phyloP scores from a whole-genome alignment of 768 basidiomycete species.

The Coprinopsis cinerea region DNA sequence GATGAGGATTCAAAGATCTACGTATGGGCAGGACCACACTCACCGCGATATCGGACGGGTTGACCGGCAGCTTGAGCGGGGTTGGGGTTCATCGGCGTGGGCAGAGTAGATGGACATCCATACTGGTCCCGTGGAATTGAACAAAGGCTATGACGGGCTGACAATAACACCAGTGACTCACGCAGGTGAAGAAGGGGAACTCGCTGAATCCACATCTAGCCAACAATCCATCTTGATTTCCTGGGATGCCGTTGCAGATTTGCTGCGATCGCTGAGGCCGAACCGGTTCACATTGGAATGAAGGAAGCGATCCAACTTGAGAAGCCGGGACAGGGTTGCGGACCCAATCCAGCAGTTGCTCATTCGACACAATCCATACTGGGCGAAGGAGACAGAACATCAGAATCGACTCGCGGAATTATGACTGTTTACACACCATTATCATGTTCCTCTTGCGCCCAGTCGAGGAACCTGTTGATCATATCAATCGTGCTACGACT shows the following conservation, averaged over 20 bases:
- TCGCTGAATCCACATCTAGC: slow-evolving; percentile 60
- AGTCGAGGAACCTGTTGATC: slow-evolving; percentile 78
- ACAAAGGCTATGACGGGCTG: neutral
- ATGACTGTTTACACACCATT: slow-evolving; percentile 39
- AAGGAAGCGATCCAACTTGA: slow-evolving; percentile 45
- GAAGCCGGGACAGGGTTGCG: slow-evolving; percentile 59
- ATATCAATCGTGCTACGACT: slow-evolving; percentile 55
- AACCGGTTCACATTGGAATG: slow-evolving; percentile 62
- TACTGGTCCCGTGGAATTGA: slow-evolving; percentile 39
- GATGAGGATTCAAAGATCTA: neutral
- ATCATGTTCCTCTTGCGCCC: slow-evolving; percentile 68
- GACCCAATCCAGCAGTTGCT: slow-evolving; percentile 72
- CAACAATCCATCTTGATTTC: slow-evolving; percentile 58
- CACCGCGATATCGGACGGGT: slow-evolving; percentile 50
- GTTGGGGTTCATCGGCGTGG: slow-evolving; percentile 56
- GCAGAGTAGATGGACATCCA: slow-evolving; percentile 56
- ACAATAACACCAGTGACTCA: slow-evolving; percentile 28
- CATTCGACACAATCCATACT: slow-evolving; percentile 73
- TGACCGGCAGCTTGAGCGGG: slow-evolving; percentile 52
- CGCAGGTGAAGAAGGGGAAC: slow-evolving; percentile 78
- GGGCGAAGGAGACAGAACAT: neutral
- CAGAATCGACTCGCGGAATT: neutral
- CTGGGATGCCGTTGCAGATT: slow-evolving; percentile 75
- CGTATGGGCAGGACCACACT: slow-evolving; percentile 16
- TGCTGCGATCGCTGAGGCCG: slow-evolving; percentile 40